Evolutionary conservation across 2,329 filamentous ascomycete species (phyloP).

Genomic region (Chaetomiaceae sp.): DNA sequence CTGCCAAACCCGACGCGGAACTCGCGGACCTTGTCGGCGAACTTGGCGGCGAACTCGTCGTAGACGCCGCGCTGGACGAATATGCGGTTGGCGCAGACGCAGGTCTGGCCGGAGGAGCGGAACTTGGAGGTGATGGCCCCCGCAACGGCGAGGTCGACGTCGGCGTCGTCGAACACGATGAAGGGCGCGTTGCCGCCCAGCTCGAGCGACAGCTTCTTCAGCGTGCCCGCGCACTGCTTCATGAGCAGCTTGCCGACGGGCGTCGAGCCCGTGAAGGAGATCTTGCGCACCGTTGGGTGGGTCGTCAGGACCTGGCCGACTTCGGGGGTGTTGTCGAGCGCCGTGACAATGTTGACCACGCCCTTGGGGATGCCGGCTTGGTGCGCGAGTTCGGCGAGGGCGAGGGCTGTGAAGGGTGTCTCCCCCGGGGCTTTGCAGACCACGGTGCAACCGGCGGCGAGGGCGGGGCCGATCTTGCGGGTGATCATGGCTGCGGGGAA

Average conservation of each 20-base stretch:
- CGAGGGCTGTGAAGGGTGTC: constrained; percentile 86
- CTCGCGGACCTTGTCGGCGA: constrained; percentile 63
- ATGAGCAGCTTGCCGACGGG: constrained; percentile 69
- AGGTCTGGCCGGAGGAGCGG: constrained; percentile 91
- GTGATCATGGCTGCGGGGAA: constrained; percentile 76
- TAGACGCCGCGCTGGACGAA: constrained; percentile 75
- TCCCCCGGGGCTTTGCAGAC: constrained; percentile 88
- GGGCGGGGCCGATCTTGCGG: constrained; percentile 62
- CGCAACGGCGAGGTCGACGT: constrained; percentile 75
- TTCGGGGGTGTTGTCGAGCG: constrained; percentile 69
- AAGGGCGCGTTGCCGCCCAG: constrained; percentile 93
- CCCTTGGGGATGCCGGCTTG: constrained; percentile 85
- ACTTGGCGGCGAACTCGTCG: constrained; percentile 62
- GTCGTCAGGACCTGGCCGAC: constrained; percentile 74
- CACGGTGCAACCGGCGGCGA: constrained; percentile 93
- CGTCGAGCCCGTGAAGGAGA: constrained; percentile 87
- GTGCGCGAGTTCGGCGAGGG: constrained; percentile 77
- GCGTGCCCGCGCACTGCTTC: constrained; percentile 76
- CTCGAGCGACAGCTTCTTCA: constrained; percentile 82
- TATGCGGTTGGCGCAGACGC: constrained; percentile 81
- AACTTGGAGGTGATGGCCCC: constrained; percentile 87
- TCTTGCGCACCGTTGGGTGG: constrained; percentile 71
- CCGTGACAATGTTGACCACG: constrained; percentile 83
- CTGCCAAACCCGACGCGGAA: constrained; percentile 76
- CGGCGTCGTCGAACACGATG: constrained; percentile 93